A percentile compares a stretch with the other conserved stretches of the same genome.
Conservation (phyloP, 2,329 filamentous ascomycete species). For the Xylaria sp. region DNA sequence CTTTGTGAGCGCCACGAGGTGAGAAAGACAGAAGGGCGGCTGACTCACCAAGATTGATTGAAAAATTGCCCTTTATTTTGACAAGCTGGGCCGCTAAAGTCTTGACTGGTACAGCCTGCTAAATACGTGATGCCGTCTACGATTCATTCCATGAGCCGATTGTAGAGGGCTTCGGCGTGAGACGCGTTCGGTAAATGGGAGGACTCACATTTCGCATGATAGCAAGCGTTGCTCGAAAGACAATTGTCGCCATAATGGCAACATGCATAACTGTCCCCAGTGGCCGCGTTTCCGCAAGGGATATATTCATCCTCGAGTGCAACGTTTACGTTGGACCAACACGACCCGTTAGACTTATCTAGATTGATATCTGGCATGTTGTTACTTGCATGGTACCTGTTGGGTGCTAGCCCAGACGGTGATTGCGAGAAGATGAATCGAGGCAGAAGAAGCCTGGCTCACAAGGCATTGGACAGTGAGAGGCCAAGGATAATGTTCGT, state of each 20-base stretch:
- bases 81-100: conserved; percentile 28
- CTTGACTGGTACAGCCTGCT: conserved; percentile 31
- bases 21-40: not conserved
- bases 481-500: not conserved
- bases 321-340: conserved; percentile 28
- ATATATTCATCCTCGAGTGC: conserved; percentile 28
- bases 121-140: conserved; percentile 30
- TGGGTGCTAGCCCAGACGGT: not conserved
- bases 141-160: conserved; percentile 8
- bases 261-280: conserved; percentile 29
- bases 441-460: not conserved
- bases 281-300: conserved; percentile 32
- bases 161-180: not conserved
- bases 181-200: not conserved
- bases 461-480: not conserved
- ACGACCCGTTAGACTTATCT: conserved; percentile 31
- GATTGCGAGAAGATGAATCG: not conserved
- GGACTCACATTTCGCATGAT: conserved; percentile 27
- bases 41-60: conserved; percentile 27
- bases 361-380: conserved; percentile 22
- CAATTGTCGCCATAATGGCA: conserved; percentile 32
- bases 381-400: not conserved
- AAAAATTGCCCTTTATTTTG: conserved; percentile 29
- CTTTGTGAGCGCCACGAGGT: not conserved
- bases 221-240: conserved; percentile 31